Conservation (phyloP, 805 yeast genomes). For the Candida ovalis region DNA sequence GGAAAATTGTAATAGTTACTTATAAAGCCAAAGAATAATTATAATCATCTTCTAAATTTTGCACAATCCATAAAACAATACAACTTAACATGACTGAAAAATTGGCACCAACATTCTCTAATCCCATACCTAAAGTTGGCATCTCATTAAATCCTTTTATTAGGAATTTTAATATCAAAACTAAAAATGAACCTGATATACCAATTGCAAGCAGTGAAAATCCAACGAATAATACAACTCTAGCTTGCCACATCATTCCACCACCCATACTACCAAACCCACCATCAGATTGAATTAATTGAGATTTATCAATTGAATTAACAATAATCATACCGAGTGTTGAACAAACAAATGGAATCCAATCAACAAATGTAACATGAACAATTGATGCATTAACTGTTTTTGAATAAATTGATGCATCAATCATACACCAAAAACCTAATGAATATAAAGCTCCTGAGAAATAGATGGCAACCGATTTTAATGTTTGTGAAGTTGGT, state of each 20-base stretch:
- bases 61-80: slow-evolving; percentile 86
- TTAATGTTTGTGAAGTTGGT: slow-evolving; percentile 66
- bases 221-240: slow-evolving; percentile 86
- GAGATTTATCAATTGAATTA: slow-evolving; percentile 66
- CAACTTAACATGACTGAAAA: slow-evolving; percentile 84
- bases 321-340: slow-evolving; percentile 85
- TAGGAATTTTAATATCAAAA: slow-evolving; percentile 78
- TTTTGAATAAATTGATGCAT: slow-evolving; percentile 81
- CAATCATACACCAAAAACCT: slow-evolving; percentile 88
- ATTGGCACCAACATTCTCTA: slow-evolving; percentile 80
- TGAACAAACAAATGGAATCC: slow-evolving; percentile 91
- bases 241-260: slow-evolving; percentile 86
- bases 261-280: slow-evolving; percentile 26
- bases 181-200: slow-evolving; percentile 85
- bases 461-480: slow-evolving; percentile 73
- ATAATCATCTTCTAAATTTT: slow-evolving; percentile 93
- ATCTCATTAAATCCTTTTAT: slow-evolving; percentile 66
- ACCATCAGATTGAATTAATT: slow-evolving; percentile 30
- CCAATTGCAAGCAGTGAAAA: slow-evolving; percentile 94
- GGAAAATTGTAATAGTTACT: neutral
- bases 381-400: slow-evolving; percentile 81
- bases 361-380: slow-evolving; percentile 88
- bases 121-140: slow-evolving; percentile 95
- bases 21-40: slow-evolving; percentile 74
- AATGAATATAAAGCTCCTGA: slow-evolving; percentile 75